phyloP scores from a whole-genome alignment of 345 rosid genomes.

The Murraya koenigii region DNA sequence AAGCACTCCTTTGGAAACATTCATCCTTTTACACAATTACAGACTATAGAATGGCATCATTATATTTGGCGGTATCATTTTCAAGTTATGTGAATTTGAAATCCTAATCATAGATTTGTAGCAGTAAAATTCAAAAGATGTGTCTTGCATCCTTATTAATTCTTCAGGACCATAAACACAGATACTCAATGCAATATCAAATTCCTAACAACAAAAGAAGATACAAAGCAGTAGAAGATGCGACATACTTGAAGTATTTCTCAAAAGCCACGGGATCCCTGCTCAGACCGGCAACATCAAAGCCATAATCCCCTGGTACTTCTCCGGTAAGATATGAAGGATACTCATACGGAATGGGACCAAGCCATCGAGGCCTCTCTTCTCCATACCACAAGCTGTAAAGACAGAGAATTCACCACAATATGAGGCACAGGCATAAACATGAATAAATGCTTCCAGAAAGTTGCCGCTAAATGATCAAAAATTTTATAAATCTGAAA shows the following conservation, averaged over 20 bases:
- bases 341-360: slow-evolving; percentile 76
- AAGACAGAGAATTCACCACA: slow-evolving; percentile 18
- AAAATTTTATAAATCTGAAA: neutral
- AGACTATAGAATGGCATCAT: neutral
- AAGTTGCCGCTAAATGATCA: neutral
- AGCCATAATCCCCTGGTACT: slow-evolving; percentile 91
- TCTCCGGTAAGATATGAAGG: slow-evolving; percentile 79
- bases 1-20: neutral
- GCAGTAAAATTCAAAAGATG: neutral
- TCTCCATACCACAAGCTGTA: slow-evolving; percentile 90
- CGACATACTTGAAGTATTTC: slow-evolving; percentile 70
- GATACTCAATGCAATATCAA: neutral
- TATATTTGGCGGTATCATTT: neutral
- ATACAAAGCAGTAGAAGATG: neutral
- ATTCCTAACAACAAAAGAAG: neutral
- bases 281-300: slow-evolving; percentile 78
- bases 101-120: neutral
- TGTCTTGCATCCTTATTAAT: no score
- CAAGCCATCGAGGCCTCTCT: slow-evolving; percentile 93
- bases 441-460: neutral
- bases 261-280: slow-evolving; percentile 59
- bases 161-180: neutral
- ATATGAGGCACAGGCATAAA: neutral
- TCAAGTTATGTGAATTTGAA: neutral
- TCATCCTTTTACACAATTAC: neutral